Base-by-base conservation (phyloP, 768 basidiomycete genomes). In the Lactarius akahatsu region DNA sequence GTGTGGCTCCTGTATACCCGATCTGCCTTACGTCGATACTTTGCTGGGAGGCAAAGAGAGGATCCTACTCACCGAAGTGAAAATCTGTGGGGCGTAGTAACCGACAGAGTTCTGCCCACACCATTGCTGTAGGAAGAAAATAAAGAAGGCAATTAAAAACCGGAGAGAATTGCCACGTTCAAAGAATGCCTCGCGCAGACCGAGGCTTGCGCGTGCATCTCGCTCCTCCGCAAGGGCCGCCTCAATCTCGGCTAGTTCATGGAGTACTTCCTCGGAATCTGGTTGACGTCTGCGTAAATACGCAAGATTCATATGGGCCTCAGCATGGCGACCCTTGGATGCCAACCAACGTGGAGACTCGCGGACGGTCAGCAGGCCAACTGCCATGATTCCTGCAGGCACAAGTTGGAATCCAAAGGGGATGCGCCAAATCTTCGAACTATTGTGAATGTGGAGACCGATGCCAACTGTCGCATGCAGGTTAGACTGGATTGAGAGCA, bases 101-200 rank as follows among this genome's bases (percentile, higher is more conserved):
- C 78, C 80, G 69, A 94, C 88, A 0, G 88, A 87, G 76, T 94
- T 92, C 74, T 94, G 92, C 1, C 93, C 93, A 57, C 84, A 82
- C 88, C 88, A 92, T 73, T 94, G 91, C 70, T 94, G 92, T 9
- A 92, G 78, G 66, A 90, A 73, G 79, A 93, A 92, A 67, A 92
- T 90, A 32, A 83, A 75, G 70, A 91, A 86, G 1, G 93, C 92
- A 71, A 95, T 92, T n/a, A 89, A 78, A 79, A 95, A 94, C 28
- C 94, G 87, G 66, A 88, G 78, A 56, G 86, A 83, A 77, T 94
- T 94, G 57, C 94, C 93, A 73, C 90, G 90, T 23, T 88, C 88
- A 45, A 91, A 79, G 78, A 93, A 89, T 2, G 90, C 90, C 71
- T 91, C 88, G 70, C 80, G 85, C 65, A 82, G 69, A 1, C 89